Evolutionary conservation across 139 green algal species (phyloP).

Genomic region (Micromonas commoda): DNA sequence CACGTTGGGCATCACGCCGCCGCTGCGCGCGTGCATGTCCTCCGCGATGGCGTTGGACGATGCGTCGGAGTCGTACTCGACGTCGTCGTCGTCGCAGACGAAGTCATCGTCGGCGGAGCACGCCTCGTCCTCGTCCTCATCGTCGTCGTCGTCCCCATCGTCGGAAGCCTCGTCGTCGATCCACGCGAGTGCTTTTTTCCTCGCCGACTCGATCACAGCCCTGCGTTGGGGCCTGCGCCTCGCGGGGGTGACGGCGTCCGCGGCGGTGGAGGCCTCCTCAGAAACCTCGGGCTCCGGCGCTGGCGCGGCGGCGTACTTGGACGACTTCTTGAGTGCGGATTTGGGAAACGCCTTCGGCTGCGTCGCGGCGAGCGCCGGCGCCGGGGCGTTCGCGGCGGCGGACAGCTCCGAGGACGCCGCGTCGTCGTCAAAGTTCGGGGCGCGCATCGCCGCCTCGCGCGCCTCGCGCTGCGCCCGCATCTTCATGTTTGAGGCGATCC

Average conservation of each 20-base stretch:
- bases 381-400: background rate
- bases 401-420: too few species aligned
- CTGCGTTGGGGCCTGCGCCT: background rate
- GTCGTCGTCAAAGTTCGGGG: too few species aligned
- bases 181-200: background rate
- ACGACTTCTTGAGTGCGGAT: background rate
- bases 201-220: background rate
- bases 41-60: too few species aligned
- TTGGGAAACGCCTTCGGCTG: background rate
- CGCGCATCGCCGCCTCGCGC: too few species aligned
- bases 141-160: too few species aligned
- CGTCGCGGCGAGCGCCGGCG: background rate
- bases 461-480: too few species aligned
- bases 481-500: too few species aligned
- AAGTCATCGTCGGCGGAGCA: conserved; percentile 2
- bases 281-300: background rate
- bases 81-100: conserved; percentile 1
- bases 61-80: background rate
- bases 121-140: too few species aligned
- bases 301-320: background rate
- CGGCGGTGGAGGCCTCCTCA: background rate
- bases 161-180: too few species aligned
- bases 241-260: background rate
- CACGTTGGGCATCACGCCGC: background rate
- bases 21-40: background rate